A percentile compares a stretch with the other conserved stretches of the same genome.
Evolutionary conservation across 2,329 filamentous ascomycete genomes (phyloP).

Genomic region (Aaosphaeria pasadenensis): DNA sequence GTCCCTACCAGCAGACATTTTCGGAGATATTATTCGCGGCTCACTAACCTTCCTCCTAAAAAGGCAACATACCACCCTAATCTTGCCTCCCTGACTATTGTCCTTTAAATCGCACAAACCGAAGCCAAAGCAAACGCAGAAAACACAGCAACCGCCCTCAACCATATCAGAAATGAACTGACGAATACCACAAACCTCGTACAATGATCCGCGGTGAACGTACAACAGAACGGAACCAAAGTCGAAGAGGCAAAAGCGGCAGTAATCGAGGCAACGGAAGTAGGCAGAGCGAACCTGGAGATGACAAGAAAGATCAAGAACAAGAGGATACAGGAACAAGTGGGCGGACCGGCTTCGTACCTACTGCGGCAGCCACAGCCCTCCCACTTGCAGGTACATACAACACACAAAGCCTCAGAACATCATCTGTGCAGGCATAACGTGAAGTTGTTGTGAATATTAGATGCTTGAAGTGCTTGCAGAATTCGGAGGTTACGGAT

Average conservation of each 20-base stretch:
- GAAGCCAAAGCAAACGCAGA: neutral
- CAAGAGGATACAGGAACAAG: slow-evolving; percentile 1
- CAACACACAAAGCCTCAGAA: neutral
- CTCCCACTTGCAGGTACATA: neutral
- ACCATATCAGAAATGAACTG: neutral
- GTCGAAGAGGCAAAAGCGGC: slow-evolving; percentile 1
- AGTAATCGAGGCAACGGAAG: neutral
- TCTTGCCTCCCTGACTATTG: neutral
- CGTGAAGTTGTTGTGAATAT: neutral
- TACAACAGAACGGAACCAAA: neutral
- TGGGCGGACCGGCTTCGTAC: neutral
- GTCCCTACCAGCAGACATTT: slow-evolving; percentile 8
- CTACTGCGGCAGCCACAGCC: neutral
- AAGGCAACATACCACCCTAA: neutral
- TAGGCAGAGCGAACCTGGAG: neutral
- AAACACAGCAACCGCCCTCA: neutral
- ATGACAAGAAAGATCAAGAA: slow-evolving; percentile 1
- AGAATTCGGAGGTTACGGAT: neutral
- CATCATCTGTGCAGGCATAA: neutral
- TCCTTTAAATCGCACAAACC: neutral
- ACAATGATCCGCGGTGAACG: neutral
- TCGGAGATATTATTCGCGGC: neutral
- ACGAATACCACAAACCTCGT: neutral
- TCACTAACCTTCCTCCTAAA: neutral
- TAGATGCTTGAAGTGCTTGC: neutral